Evolutionary conservation across 1,284 basidiomycete species (phyloP).

Genomic region (Schizophyllum commune): DNA sequence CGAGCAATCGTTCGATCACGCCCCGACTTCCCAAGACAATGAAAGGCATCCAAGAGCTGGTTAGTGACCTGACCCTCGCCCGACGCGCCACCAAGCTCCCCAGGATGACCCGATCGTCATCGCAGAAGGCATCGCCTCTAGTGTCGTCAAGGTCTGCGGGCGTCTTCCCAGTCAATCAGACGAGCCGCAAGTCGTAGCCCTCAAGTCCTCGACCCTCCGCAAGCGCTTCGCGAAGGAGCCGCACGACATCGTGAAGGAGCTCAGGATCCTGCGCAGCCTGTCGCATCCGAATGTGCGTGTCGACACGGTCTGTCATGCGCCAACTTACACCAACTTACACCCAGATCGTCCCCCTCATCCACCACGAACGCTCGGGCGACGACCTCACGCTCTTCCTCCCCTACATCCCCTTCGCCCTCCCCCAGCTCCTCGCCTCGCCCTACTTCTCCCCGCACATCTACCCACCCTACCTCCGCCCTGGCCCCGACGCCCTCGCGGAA

Average conservation of each 20-base stretch:
- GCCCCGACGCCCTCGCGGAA: conserved; percentile 1
- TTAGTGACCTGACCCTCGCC: conserved; percentile 3
- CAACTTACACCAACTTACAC: background rate
- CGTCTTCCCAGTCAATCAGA: no score
- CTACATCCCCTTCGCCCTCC: conserved; percentile 50
- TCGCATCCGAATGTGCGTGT: conserved; percentile 57
- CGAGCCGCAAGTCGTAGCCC: no score
- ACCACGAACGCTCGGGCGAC: conserved; percentile 21
- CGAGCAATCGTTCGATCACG: no score
- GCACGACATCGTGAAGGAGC: conserved; percentile 69
- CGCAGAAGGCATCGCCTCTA: no score
- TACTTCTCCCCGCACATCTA: conserved; percentile 38
- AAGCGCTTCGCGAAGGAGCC: conserved; percentile 44
- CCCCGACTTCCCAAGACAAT: no score
- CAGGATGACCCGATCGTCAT: conserved; percentile 13
- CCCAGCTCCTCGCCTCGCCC: conserved; percentile 44
- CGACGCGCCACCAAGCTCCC: conserved; percentile 4
- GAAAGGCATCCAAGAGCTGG: no score
- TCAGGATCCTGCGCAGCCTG: conserved; percentile 42
- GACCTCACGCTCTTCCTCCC: conserved; percentile 58
- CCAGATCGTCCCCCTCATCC: conserved; percentile 46
- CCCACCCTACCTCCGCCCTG: conserved; percentile 19
- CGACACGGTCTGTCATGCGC: background rate
- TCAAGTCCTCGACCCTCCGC: no score
- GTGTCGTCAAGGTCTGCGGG: no score